Evolutionary conservation across 1,284 basidiomycete genomes (phyloP).

Genomic region (Malassezia psittaci): DNA sequence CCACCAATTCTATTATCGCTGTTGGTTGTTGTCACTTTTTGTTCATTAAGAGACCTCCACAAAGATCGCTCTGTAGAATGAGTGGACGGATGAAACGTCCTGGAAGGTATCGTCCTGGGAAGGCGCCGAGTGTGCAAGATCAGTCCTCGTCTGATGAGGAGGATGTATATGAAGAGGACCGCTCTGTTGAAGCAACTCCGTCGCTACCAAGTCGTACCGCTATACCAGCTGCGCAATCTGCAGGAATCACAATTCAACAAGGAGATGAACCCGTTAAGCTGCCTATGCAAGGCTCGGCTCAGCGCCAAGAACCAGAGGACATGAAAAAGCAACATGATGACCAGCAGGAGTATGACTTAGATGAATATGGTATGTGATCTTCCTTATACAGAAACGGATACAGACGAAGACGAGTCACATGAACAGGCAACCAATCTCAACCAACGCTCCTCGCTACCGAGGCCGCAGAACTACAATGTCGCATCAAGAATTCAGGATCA

Average conservation of each 20-base stretch:
- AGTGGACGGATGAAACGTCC: constrained; percentile 19
- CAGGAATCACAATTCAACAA: constrained; percentile 8
- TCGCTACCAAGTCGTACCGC: constrained; percentile 4
- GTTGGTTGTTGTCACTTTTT: too few relatives aligned
- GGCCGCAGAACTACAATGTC: too few relatives aligned
- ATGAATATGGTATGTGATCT: constrained; percentile 5
- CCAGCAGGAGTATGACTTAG: not conserved
- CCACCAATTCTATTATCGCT: too few relatives aligned
- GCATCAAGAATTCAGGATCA: too few relatives aligned
- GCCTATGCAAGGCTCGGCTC: not conserved
- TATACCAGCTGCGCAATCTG: constrained; percentile 18
- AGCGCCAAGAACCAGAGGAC: too few relatives aligned
- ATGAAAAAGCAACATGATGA: too few relatives aligned
- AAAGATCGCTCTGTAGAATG: not conserved
- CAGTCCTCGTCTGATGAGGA: constrained; percentile 16
- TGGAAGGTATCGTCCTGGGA: constrained; percentile 43
- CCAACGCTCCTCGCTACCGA: not conserved
- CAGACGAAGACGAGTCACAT: constrained; percentile 6
- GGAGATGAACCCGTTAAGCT: constrained; percentile 5
- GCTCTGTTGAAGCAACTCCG: not conserved
- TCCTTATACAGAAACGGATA: constrained; percentile 16
- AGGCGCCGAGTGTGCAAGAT: constrained; percentile 24
- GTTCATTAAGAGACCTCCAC: too few relatives aligned
- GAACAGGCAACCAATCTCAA: not conserved
- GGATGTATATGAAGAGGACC: not conserved